Evolutionary conservation across 352 stramenopile species (phyloP).

Genomic region (Phytophthora palmivora): DNA sequence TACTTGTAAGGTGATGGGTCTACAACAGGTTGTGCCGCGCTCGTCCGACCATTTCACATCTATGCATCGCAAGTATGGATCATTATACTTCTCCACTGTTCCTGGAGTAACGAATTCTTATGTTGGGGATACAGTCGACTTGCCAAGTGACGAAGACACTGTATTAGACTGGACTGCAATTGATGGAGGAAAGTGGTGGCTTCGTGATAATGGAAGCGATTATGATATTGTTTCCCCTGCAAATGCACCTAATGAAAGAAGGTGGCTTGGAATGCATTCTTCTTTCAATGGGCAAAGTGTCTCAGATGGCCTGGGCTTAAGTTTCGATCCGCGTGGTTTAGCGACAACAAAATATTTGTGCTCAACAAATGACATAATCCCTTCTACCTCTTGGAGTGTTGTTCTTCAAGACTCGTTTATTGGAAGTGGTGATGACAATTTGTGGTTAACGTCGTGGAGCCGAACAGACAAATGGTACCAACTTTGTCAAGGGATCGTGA

Average conservation of each 20-base stretch:
- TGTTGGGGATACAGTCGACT: constrained; percentile 37
- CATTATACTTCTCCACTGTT: constrained; percentile 59
- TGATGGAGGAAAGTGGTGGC: constrained; percentile 67
- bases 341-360: constrained; percentile 62
- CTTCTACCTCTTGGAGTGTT: constrained; percentile 53
- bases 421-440: constrained; percentile 59
- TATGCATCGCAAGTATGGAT: constrained; percentile 54
- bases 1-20: constrained; percentile 60
- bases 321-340: constrained; percentile 53
- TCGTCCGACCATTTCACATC: constrained; percentile 52
- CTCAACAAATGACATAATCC: constrained; percentile 63
- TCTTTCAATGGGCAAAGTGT: constrained; percentile 51
- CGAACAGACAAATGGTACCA: constrained; percentile 49
- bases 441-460: constrained; percentile 64
- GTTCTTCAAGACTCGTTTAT: constrained; percentile 67
- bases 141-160: constrained; percentile 54
- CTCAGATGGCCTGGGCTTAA: constrained; percentile 45
- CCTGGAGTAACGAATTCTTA: constrained; percentile 58
- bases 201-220: constrained; percentile 51
- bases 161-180: constrained; percentile 54
- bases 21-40: constrained; percentile 57
- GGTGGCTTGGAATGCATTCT: constrained; percentile 67
- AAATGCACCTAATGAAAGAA: constrained; percentile 36
- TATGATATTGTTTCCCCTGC: constrained; percentile 31
- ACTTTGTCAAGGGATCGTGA: constrained; percentile 58